phyloP scores from a whole-genome alignment of 2,329 filamentous ascomycete species.

The Eutypa lata region DNA sequence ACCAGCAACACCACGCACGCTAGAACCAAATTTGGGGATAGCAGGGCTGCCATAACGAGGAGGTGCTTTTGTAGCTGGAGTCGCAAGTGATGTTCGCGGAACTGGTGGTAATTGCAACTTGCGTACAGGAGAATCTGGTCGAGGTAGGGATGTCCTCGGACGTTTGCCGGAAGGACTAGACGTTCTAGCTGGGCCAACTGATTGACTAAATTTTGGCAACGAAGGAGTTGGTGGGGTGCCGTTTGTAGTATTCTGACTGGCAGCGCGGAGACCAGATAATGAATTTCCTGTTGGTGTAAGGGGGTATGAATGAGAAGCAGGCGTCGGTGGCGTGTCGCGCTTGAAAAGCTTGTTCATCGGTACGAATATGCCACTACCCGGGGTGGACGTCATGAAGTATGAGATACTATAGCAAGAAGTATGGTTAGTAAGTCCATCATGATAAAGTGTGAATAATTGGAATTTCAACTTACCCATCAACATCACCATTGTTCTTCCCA shows the following conservation, averaged over 20 bases:
- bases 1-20: constrained; percentile 57
- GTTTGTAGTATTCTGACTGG: constrained; percentile 56
- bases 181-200: constrained; percentile 72
- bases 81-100: constrained; percentile 54
- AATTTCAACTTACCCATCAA: constrained; percentile 70
- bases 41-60: constrained; percentile 62
- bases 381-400: constrained; percentile 78
- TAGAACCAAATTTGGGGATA: constrained; percentile 61
- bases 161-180: constrained; percentile 71
- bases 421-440: constrained; percentile 10
- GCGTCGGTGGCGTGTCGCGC: constrained; percentile 55
- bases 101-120: constrained; percentile 62
- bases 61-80: constrained; percentile 47
- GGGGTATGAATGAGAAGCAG: constrained; percentile 51
- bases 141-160: constrained; percentile 73
- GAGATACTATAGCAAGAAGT: constrained; percentile 45
- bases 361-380: constrained; percentile 89
- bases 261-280: constrained; percentile 50
- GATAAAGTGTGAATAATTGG: not conserved
- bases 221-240: constrained; percentile 64
- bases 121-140: constrained; percentile 82
- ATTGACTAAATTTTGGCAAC: constrained; percentile 81
- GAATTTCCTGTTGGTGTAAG: constrained; percentile 68
- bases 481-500: constrained; percentile 95
- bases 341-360: constrained; percentile 77